Evolutionary conservation across 306 rosid species (phyloP), one percentile per base, ranked within the genome.

Genomic region (Cucumis cinereus): DNA sequence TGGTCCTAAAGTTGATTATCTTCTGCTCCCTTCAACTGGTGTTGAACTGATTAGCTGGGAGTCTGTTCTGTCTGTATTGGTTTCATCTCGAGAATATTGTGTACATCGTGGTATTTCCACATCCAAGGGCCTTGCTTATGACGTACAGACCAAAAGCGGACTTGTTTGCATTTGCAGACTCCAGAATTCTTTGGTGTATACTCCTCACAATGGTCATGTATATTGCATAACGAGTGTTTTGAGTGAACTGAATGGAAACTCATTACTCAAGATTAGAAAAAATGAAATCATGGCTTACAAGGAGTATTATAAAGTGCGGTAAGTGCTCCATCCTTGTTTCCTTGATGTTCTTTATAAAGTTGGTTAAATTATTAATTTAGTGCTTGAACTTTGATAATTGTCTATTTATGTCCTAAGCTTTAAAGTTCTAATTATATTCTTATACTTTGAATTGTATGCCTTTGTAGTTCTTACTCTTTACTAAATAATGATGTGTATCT

Each of bases 1-100:
- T 78, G 79, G 77, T 81, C 57, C 70, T 50, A 85, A 72, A 83
- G 75, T 87, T 47, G 96, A 93, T 79, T 91, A 84, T 84, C 97
- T 91, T 79, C 77, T 93, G 83, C 91, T 93, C 55, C 98, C 98
- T 4, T 80, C 88, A 73, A 72, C 68, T 33, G 68, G 50, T 8
- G 24, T 20, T 22, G 62, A 74, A 57, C 66, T 71, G 35, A 77
- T 93, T 55, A 90, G 92, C 79, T 93, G 96, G 98, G n/a, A 41
- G 5, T 68, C 82, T 23, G 83, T 91, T 43, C 52, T 54, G 49
- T 91, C 97, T 10, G 76, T 75, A 10, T 63, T 64, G 35, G 85
- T 78, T 79, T 78, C 92, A 36, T 53, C 69, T 24, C 17, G 6
- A n/a, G 56, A 79, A 20, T 28, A 7, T 14, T 75, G 84, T 6